These are phyloP conservation scores for Dictyostelium firmibasis DNA, from an alignment of 78 protist genomes.

Conservation along the genomic window DNA sequence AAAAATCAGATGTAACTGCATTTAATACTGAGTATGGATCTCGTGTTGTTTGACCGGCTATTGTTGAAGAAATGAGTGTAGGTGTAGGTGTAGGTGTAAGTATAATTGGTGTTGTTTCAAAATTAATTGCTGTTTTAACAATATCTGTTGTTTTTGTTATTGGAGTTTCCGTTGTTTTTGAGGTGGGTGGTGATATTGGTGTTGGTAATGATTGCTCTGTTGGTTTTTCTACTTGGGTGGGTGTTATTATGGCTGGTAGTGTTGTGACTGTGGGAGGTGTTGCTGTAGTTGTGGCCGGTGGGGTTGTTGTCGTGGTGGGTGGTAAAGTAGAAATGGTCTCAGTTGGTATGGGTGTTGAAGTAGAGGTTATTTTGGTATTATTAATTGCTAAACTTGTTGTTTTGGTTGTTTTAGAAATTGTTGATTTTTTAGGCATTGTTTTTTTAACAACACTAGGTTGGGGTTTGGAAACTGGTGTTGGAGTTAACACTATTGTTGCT, in stretches of 20 bases:
- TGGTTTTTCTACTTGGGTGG: neutral
- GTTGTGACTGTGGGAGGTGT: neutral
- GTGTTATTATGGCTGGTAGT: neutral
- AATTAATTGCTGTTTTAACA: neutral
- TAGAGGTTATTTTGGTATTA: neutral
- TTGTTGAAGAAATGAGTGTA: neutral
- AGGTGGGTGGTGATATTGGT: neutral
- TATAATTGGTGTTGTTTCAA: neutral
- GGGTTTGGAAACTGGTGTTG: neutral
- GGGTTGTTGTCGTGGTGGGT: neutral
- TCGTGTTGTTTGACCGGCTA: neutral
- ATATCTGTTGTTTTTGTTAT: neutral
- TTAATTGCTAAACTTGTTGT: neutral
- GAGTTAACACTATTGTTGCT: no score
- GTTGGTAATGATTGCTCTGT: neutral
- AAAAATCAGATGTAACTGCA: neutral
- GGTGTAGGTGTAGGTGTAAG: neutral
- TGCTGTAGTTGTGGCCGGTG: no score
- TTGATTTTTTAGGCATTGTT: constrained; percentile 8
- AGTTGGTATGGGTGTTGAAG: neutral
- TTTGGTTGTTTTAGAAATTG: neutral
- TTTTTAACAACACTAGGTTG: neutral
- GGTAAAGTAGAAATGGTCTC: neutral
- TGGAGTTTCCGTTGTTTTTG: neutral
- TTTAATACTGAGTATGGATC: neutral